A percentile compares a stretch with the other conserved stretches of the same genome.
Conservation (phyloP, 148 eudicot genomes). For the Nepenthes mirabilis region DNA sequence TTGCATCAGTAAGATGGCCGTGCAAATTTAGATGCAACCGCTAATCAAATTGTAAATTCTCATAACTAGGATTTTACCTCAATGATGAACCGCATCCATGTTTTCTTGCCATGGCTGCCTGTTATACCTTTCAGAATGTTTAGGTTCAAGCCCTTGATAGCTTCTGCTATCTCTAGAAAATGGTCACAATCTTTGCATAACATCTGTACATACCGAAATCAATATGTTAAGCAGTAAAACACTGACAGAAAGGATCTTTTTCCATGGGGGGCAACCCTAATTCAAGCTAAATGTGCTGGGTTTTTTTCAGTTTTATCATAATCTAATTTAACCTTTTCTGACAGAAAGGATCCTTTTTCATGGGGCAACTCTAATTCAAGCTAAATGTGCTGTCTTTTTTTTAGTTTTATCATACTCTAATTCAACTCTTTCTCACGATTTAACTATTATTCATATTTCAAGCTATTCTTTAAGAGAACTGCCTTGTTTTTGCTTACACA, state of each 20-base stretch:
- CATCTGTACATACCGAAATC: conserved; percentile 24
- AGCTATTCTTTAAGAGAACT: not conserved
- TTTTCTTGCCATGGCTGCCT: conserved; percentile 51
- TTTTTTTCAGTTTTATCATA: not conserved
- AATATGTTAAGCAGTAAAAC: not conserved
- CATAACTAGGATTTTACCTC: conserved; percentile 38
- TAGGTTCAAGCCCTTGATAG: conserved; percentile 63
- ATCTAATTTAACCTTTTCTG: not conserved
- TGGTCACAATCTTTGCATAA: conserved; percentile 50
- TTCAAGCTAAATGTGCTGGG: too few species aligned
- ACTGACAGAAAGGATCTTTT: not conserved
- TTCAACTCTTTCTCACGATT: not conserved
- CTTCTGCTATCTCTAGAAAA: conserved; percentile 68
- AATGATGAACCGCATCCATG: conserved; percentile 74
- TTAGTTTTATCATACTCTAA: not conserved
- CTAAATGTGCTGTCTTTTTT: not conserved
- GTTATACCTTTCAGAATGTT: conserved; percentile 70
- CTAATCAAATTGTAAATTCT: not conserved
- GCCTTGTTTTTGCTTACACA: too few species aligned
- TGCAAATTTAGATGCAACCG: not conserved
- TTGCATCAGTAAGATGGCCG: too few species aligned
- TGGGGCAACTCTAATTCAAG: not conserved
- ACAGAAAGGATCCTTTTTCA: not conserved
- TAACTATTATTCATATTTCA: too few species aligned
- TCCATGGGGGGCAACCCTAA: not conserved